Conservation (phyloP, 1,139 yeast species). For the Geotrichum europaeum region DNA sequence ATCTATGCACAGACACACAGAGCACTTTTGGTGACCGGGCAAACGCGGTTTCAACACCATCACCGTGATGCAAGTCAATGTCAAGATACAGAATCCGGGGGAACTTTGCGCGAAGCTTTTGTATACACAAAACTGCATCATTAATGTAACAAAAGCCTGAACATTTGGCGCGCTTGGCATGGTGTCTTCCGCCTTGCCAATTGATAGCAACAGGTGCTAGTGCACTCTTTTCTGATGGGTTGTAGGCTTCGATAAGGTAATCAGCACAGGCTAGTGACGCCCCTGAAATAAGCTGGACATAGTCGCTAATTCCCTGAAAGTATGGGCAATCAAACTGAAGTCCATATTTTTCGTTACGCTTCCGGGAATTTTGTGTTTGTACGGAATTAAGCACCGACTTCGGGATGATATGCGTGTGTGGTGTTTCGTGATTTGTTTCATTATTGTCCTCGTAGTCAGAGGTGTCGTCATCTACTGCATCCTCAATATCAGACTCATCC, state of each 20-base stretch:
- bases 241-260: constrained; percentile 23
- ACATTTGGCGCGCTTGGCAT: constrained; percentile 50
- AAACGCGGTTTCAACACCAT: constrained; percentile 70
- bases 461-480: constrained; percentile 24
- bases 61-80: constrained; percentile 73
- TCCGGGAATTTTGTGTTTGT: not conserved
- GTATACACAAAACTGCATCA: constrained; percentile 56
- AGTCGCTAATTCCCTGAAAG: constrained; percentile 49
- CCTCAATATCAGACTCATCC: constrained; percentile 24
- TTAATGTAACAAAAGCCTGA: constrained; percentile 73
- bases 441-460: constrained; percentile 17
- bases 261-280: constrained; percentile 51
- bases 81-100: constrained; percentile 58
- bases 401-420: constrained; percentile 5
- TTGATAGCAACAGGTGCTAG: constrained; percentile 45
- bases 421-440: not conserved
- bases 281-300: constrained; percentile 50
- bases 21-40: constrained; percentile 49
- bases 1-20: constrained; percentile 60
- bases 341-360: constrained; percentile 24
- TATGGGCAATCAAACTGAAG: constrained; percentile 59
- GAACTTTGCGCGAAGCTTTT: constrained; percentile 42
- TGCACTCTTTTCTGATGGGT: not conserved
- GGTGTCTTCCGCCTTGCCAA: constrained; percentile 83
- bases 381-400: not conserved